Evolutionary conservation across 352 stramenopile species (phyloP).

Genomic region (Phytophthora pisi): DNA sequence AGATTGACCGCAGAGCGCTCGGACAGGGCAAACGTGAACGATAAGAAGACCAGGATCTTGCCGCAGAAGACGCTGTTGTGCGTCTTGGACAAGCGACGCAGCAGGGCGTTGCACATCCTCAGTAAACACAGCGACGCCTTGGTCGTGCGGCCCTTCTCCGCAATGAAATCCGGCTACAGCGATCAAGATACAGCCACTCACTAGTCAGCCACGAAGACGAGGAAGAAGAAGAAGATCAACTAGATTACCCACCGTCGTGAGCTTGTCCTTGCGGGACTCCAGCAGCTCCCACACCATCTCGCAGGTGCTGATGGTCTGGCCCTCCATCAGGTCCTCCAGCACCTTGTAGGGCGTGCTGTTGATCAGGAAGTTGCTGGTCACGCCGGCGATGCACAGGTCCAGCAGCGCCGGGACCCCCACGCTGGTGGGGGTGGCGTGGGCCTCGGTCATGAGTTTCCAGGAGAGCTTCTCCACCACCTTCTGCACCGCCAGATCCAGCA

Average conservation of each 20-base stretch:
- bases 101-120: slow-evolving; percentile 83
- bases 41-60: slow-evolving; percentile 88
- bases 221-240: neutral
- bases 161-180: slow-evolving; percentile 65
- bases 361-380: slow-evolving; percentile 62
- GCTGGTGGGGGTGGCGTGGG: slow-evolving; percentile 52
- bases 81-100: slow-evolving; percentile 86
- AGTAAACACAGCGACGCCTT: slow-evolving; percentile 85
- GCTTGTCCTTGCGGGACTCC: slow-evolving; percentile 74
- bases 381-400: slow-evolving; percentile 84
- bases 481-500: slow-evolving; percentile 82
- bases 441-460: slow-evolving; percentile 74
- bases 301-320: slow-evolving; percentile 86
- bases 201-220: neutral
- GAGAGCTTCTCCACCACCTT: slow-evolving; percentile 81
- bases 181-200: slow-evolving; percentile 2
- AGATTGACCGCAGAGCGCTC: slow-evolving; percentile 88
- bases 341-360: slow-evolving; percentile 85
- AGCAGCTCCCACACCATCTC: slow-evolving; percentile 87
- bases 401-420: slow-evolving; percentile 75
- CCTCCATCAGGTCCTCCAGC: slow-evolving; percentile 87
- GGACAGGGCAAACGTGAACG: slow-evolving; percentile 84
- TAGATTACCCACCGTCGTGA: slow-evolving; percentile 50
- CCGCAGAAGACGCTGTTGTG: slow-evolving; percentile 92
- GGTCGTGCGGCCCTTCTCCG: slow-evolving; percentile 65